Base-by-base conservation (phyloP, 1,284 basidiomycete species). In the Phaffia rhodozyma region DNA sequence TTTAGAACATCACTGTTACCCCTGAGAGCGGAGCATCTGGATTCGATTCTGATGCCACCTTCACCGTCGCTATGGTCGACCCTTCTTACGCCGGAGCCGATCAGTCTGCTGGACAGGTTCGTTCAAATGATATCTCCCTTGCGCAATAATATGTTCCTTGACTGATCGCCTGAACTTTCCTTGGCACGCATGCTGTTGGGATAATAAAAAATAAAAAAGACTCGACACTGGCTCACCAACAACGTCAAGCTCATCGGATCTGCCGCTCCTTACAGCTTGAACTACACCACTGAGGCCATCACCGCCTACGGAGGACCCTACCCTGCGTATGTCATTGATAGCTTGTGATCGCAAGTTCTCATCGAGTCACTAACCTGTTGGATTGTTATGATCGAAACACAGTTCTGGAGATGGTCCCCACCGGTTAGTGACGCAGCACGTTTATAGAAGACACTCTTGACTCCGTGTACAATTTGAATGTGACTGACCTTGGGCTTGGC, bases 201-300 rank as follows among this genome's bases (percentile, higher is more conserved):
- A n/a, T n/a, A n/a, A n/a, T n/a, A n/a, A n/a, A n/a, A 43, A 43
- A 43, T 43, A 43, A 43, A 23, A 3, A 80, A 82, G 67, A 84
- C 80, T 64, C 81, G 85, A 63, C 86, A 87, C 75, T 87, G 84
- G 84, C 81, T 88, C 53, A 79, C 82, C 66, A 86, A 86, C 69
- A 76, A 79, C 51, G 83, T 81, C 30, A 21, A 23, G 18, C 54
- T 65, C 38, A 32, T 47, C 32, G 58, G 54, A 25, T 20, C 25
- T 21, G 38, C 49, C 23, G 58, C 23, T 16, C 27, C 53, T 23
- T 65, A 65, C 59, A 43, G 47, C 27, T 56, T 65, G 49, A 61
- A 65, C 63, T 65, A 43, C 54, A 27, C 59, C 29, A 58, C 63
- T 48, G 60, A 60, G 5, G 60, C 60, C 49, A 65, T 61, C 59